Base-by-base conservation (phyloP, 345 rosid species). In the Raphanus sativus region DNA sequence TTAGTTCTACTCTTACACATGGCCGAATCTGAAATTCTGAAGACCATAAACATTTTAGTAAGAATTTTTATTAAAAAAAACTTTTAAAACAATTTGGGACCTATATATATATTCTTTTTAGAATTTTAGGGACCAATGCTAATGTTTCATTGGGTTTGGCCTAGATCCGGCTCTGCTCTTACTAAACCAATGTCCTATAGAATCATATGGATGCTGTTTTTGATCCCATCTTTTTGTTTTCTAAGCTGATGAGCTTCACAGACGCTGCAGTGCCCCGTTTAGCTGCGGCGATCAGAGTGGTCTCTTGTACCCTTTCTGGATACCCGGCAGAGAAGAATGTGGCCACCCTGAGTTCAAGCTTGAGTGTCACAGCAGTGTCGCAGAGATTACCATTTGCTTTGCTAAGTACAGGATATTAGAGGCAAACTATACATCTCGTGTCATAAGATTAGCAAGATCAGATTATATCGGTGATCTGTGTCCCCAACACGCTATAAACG, bases 261-360 rank as follows among this genome's bases (percentile, higher is more conserved):
- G 0, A 2, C 70, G 2, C 60, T 82, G 87, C 76, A 34, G 45
- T 62, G 0, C 0, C 1, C 2, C 26, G 2, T 54, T 76, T 40
- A 3, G 0, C 1, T 85, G 87, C 5, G 84, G 77, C 0, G 0
- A 55, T 8, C 55, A 75, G 40, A 6, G 0, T 0, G 4, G 32
- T 0, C 73, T 82, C 5, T 65, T 16, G 2, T 85, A 85, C 38
- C 85, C 87, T 36, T 85, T 85, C 63, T 83, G 83, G 83, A 32
- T 0, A 0, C 0, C 58, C 9, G 58, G 12, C 0, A 80, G 64
- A 13, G 75, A 60, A 36, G 70, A 36, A 0, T 85, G 88, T 0
- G 88, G 88, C 24, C 70, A 26, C 16, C 87, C 79, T 2, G 64
- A 73, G 0, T 86, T 83, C 26, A 7, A 26, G 65, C 70, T 86